Evolutionary conservation across 2,329 filamentous ascomycete species (phyloP), one percentile per base, ranked within the genome.

Genomic region (Sporothrix pseudoabietina): DNA sequence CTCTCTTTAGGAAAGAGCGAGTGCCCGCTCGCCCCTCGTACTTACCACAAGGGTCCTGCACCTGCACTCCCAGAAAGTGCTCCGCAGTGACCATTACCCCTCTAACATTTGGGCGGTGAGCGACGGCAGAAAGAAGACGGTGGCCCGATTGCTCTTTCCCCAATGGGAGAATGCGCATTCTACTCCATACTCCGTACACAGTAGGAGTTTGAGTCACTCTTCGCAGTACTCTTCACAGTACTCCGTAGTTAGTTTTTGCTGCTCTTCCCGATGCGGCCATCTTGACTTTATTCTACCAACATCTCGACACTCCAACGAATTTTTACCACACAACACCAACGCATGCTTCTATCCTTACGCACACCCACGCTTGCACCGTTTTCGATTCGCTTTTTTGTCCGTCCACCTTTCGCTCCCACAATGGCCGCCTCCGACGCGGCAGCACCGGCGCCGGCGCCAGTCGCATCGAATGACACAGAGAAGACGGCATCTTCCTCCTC

Each of bases 51-150:
- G 52, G 52, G 52, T 55, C 55, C 55, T 59, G 55, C 55, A 59
- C 55, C 55, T 63, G 63, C 26, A 10, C 22, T 54, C 26, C 22
- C 52, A 55, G 52, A 22, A 14, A 22, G 22, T 14, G 26, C 52
- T 55, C 26, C 26, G 10, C 52, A 30, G 52, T 30, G 22, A 22
- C 19, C 63, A n/a, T 44, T 49, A 65, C 59, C 70, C 74, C 74
- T 68, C 66, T 32, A 72, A 73, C 39, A 73, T 70, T 66, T 65
- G 47, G 73, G 75, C 75, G 75, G 75, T 76, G 72, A 52, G 3
- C 0, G 0, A 10, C 47, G 75, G 75, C 75, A 76, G 74, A 74
- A 72, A 26, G 35, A 35, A 32, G 59, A 41, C 26, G 35, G 5
- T 35, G 35, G 35, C 39, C 8, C 55, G 5, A 26, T 26, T 9